These are phyloP conservation scores for Pichia sp. DNA, from an alignment of 1,139 yeast species.

Conservation along the genomic window DNA sequence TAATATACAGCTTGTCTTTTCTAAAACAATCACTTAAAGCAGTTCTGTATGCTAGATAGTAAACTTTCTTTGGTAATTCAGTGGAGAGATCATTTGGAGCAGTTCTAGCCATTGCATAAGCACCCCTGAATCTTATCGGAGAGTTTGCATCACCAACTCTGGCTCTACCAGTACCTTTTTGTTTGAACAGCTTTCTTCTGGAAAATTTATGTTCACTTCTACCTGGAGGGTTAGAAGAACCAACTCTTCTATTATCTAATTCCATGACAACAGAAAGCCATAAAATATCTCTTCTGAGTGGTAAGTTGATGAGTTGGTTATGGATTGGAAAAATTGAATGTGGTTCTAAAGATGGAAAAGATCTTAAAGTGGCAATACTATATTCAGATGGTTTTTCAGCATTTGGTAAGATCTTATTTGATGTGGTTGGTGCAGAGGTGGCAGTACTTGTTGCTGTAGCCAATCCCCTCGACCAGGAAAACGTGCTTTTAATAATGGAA, in stretches of 20 bases:
- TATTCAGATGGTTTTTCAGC: slow-evolving; percentile 51
- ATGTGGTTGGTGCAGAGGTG: background rate
- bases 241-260: slow-evolving; percentile 83
- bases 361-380: slow-evolving; percentile 72
- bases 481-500: background rate
- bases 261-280: slow-evolving; percentile 95
- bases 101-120: slow-evolving; percentile 79
- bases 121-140: slow-evolving; percentile 86
- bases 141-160: slow-evolving; percentile 95
- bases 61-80: slow-evolving; percentile 66
- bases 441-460: background rate
- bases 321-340: slow-evolving; percentile 69
- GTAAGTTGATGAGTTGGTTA: slow-evolving; percentile 54
- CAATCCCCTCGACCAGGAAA: background rate
- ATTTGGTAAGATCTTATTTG: slow-evolving; percentile 14
- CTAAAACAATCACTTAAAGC: slow-evolving; percentile 80
- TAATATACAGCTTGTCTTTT: slow-evolving; percentile 58
- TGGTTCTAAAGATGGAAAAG: slow-evolving; percentile 90
- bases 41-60: slow-evolving; percentile 64
- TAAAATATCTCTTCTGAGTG: slow-evolving; percentile 80
- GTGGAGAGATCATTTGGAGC: slow-evolving; percentile 92
- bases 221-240: slow-evolving; percentile 78
- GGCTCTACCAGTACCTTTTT: slow-evolving; percentile 93
- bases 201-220: slow-evolving; percentile 85
- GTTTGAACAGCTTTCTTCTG: slow-evolving; percentile 73